These are phyloP conservation scores for Cladophialophora exuberans DNA, from an alignment of 2,329 filamentous ascomycete genomes.

Conservation along the genomic window DNA sequence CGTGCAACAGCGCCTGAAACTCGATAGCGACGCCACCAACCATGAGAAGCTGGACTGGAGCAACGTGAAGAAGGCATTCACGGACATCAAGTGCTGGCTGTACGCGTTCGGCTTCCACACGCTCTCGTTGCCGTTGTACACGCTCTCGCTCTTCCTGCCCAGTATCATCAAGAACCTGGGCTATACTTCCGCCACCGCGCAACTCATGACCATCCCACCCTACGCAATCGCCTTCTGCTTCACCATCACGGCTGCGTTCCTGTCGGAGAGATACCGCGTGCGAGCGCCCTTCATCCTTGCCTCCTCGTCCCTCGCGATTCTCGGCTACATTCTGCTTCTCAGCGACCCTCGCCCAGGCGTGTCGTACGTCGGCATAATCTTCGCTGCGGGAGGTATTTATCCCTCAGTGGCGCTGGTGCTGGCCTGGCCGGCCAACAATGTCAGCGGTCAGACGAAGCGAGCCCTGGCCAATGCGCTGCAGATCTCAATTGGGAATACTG, in stretches of 20 bases:
- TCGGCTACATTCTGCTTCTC: conserved; percentile 67
- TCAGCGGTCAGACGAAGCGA: conserved; percentile 71
- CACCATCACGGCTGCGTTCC: conserved; percentile 61
- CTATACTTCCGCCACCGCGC: conserved; percentile 46
- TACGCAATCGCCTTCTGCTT: conserved; percentile 66
- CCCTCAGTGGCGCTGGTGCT: conserved; percentile 60
- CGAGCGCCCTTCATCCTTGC: conserved; percentile 68
- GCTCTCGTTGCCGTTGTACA: conserved; percentile 63
- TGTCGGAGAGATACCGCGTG: conserved; percentile 61
- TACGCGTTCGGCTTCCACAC: conserved; percentile 74
- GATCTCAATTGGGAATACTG: conserved; percentile 71
- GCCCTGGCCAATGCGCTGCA: conserved; percentile 71
- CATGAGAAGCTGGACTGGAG: conserved; percentile 71
- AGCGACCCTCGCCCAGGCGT: conserved; percentile 58
- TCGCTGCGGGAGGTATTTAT: conserved; percentile 69
- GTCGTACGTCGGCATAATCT: conserved; percentile 64
- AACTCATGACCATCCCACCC: conserved; percentile 65
- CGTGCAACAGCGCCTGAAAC: conserved; percentile 65
- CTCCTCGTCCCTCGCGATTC: conserved; percentile 58
- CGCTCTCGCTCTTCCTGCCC: conserved; percentile 45
- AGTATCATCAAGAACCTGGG: conserved; percentile 49
- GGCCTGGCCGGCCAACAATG: conserved; percentile 73
- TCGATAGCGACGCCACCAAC: conserved; percentile 70
- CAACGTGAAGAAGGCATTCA: conserved; percentile 65
- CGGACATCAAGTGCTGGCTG: conserved; percentile 72